Evolutionary conservation across 2,329 filamentous ascomycete species (phyloP).

Genomic region (Orbilia blumenaviensis): DNA sequence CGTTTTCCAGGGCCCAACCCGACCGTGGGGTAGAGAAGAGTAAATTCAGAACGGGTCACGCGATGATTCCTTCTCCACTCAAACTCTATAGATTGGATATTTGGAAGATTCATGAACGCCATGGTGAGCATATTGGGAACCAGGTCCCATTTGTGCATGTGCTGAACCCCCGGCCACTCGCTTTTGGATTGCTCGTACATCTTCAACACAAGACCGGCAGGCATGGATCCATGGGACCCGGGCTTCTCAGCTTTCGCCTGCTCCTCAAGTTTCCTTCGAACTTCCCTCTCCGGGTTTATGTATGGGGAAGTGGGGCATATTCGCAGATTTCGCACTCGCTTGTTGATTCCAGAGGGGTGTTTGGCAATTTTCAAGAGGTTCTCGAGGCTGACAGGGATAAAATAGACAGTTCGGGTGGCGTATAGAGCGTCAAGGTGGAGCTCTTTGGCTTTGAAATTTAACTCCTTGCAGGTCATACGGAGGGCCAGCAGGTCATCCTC

Average conservation of each 20-base stretch:
- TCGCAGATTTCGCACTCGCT: slow-evolving; percentile 18
- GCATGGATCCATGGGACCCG: slow-evolving; percentile 17
- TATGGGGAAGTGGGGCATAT: slow-evolving; percentile 28
- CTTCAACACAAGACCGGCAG: slow-evolving; percentile 31
- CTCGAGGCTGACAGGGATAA: slow-evolving; percentile 28
- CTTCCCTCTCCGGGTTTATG: slow-evolving; percentile 31
- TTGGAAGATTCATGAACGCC: slow-evolving; percentile 27
- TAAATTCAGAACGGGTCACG: slow-evolving; percentile 30
- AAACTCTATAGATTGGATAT: slow-evolving; percentile 33
- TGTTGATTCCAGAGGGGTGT: slow-evolving; percentile 27
- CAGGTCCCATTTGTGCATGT: slow-evolving; percentile 34
- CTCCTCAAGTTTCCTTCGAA: slow-evolving; percentile 25
- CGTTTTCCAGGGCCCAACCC: slow-evolving; percentile 12
- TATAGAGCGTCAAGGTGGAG: slow-evolving; percentile 24
- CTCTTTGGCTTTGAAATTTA: slow-evolving; percentile 29
- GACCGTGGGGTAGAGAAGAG: slow-evolving; percentile 21
- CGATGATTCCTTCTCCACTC: slow-evolving; percentile 26
- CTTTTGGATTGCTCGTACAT: slow-evolving; percentile 45
- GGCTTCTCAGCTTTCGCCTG: slow-evolving; percentile 30
- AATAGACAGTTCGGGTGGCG: slow-evolving; percentile 15
- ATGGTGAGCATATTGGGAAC: slow-evolving; percentile 34
- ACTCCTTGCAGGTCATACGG: slow-evolving; percentile 33
- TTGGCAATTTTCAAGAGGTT: slow-evolving; percentile 37
- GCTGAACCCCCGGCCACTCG: slow-evolving; percentile 35
- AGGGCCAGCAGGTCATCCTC: slow-evolving; percentile 38